Conservation (phyloP, 352 stramenopile genomes). For the Phytophthora sp. region DNA sequence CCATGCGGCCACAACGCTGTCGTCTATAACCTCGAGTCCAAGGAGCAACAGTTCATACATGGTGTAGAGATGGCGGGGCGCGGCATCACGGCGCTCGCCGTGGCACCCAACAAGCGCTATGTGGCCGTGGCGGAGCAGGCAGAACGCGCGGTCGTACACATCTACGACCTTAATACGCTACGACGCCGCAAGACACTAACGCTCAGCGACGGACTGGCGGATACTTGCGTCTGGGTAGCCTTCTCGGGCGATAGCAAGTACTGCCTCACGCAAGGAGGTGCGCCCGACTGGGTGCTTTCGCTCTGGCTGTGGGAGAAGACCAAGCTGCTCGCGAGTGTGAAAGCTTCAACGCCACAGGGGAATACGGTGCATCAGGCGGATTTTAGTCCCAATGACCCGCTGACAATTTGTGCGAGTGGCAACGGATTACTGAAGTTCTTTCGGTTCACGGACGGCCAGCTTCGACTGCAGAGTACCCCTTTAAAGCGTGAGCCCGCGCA, state of each 20-base stretch:
- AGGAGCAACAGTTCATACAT: slow-evolving; percentile 91
- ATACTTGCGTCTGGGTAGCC: slow-evolving; percentile 77
- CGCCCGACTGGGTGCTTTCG: slow-evolving; percentile 91
- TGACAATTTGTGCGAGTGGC: slow-evolving; percentile 88
- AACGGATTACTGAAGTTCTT: slow-evolving; percentile 92
- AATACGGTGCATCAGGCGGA: slow-evolving; percentile 86
- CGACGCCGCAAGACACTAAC: slow-evolving; percentile 87
- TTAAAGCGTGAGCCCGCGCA: slow-evolving; percentile 83
- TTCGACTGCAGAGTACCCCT: slow-evolving; percentile 72
- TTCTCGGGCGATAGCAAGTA: slow-evolving; percentile 94
- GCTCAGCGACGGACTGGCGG: slow-evolving; percentile 77
- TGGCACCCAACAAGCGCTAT: slow-evolving; percentile 85
- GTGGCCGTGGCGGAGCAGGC: slow-evolving; percentile 90
- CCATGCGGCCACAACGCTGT: slow-evolving; percentile 90
- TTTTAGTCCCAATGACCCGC: slow-evolving; percentile 89
- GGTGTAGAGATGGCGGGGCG: slow-evolving; percentile 76
- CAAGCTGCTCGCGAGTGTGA: slow-evolving; percentile 83
- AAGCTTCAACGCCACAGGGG: slow-evolving; percentile 70
- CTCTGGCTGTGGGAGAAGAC: slow-evolving; percentile 94
- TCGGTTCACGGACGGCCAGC: slow-evolving; percentile 81
- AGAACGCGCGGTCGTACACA: slow-evolving; percentile 85
- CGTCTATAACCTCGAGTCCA: slow-evolving; percentile 89
- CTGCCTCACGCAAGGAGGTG: slow-evolving; percentile 87
- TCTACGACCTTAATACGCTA: slow-evolving; percentile 91
- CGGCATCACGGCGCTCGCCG: slow-evolving; percentile 88